These are phyloP conservation scores for Lippia alba DNA, from an alignment of 305 asterid species.

Conservation along the genomic window DNA sequence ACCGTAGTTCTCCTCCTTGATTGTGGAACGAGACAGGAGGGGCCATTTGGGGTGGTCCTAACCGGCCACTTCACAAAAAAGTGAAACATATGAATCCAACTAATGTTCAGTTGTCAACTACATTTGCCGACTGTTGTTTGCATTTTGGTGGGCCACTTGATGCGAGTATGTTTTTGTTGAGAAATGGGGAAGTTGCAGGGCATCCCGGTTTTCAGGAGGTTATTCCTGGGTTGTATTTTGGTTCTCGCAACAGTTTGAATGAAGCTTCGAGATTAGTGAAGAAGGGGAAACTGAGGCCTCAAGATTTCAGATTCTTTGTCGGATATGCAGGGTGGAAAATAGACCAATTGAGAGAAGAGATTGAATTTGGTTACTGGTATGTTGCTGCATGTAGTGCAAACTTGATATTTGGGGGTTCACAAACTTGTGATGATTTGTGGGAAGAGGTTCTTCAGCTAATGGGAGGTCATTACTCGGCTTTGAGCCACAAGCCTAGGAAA, in stretches of 20 bases:
- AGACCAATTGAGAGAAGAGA: slow-evolving; percentile 82
- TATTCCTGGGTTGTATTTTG: slow-evolving; percentile 75
- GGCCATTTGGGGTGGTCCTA: slow-evolving; percentile 87
- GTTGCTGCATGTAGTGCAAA: slow-evolving; percentile 89
- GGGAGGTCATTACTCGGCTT: slow-evolving; percentile 92
- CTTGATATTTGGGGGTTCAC: slow-evolving; percentile 66
- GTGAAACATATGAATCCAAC: slow-evolving; percentile 88
- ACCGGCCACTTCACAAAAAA: slow-evolving; percentile 86
- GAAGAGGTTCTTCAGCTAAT: slow-evolving; percentile 86
- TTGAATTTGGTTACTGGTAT: slow-evolving; percentile 80
- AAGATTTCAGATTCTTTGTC: slow-evolving; percentile 82
- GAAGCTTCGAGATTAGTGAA: slow-evolving; percentile 73
- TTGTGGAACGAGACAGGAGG: slow-evolving; percentile 86
- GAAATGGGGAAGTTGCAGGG: slow-evolving; percentile 48
- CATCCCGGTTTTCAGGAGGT: slow-evolving; percentile 72
- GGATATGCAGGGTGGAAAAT: slow-evolving; percentile 97
- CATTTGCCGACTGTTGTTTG: slow-evolving; percentile 79
- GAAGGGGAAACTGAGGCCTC: slow-evolving; percentile 68
- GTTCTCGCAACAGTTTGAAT: slow-evolving; percentile 79
- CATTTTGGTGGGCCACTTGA: slow-evolving; percentile 98
- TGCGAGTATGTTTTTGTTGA: slow-evolving; percentile 80
- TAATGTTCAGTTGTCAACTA: slow-evolving; percentile 74
- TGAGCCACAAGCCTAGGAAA: slow-evolving; percentile 96
- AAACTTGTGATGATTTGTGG: slow-evolving; percentile 86
- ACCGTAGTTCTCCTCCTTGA: slow-evolving; percentile 87